A percentile compares a stretch with the other conserved stretches of the same genome.
Evolutionary conservation across 163 green algal genomes (phyloP).

Genomic region (Trebouxia gelatinosa): DNA sequence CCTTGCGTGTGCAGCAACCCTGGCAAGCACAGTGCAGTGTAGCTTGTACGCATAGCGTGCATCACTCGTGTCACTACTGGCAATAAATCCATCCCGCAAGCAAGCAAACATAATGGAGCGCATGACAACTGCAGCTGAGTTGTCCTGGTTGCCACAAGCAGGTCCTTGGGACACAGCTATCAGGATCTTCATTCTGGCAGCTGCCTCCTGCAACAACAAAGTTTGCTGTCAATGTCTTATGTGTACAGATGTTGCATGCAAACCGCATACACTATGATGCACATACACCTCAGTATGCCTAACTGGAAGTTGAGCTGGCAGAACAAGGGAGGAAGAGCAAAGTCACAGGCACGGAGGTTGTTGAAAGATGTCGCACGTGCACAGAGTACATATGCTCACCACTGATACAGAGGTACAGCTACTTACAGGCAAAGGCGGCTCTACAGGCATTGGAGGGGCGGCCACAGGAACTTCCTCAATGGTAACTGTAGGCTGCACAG

Average conservation of each 20-base stretch:
- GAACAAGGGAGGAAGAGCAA: background rate
- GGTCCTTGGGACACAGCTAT: slow-evolving; percentile 2
- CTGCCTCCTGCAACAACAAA: background rate
- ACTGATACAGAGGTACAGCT: too few relatives aligned
- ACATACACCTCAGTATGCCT: background rate
- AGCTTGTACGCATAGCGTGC: slow-evolving; percentile 8
- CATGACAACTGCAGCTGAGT: background rate
- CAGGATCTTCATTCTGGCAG: background rate
- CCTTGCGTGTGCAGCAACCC: background rate
- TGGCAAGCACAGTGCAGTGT: background rate
- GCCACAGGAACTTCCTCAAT: background rate
- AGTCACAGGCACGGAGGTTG: background rate
- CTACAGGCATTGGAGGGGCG: background rate
- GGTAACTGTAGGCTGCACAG: background rate
- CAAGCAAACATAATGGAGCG: slow-evolving; percentile 13
- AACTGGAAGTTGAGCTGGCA: background rate
- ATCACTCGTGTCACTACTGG: background rate
- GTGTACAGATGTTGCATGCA: background rate
- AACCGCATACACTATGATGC: background rate
- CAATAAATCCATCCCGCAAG: background rate
- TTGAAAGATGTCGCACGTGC: background rate
- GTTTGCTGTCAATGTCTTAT: too few relatives aligned
- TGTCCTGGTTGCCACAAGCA: background rate
- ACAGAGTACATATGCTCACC: background rate
- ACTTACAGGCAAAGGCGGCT: background rate